These are phyloP conservation scores for Blastocystis hominis DNA, from an alignment of 352 stramenopile genomes.

Conservation along the genomic window DNA sequence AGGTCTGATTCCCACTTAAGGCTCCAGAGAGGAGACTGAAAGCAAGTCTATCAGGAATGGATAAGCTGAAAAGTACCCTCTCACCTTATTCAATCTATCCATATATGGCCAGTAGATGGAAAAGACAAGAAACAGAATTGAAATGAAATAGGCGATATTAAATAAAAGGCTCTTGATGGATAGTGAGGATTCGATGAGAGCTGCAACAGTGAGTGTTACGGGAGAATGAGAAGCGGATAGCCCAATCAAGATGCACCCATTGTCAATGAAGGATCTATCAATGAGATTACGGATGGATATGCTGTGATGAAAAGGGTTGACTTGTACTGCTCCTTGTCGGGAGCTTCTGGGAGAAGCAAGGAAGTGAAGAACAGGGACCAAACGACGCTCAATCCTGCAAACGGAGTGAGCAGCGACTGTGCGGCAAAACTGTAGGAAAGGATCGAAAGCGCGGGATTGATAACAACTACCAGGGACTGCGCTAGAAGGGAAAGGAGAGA, in stretches of 20 bases:
- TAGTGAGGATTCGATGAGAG: not conserved
- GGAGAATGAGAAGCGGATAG: slow-evolving; percentile 11
- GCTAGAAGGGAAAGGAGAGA: not conserved
- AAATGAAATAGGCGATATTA: not conserved
- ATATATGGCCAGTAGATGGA: not conserved
- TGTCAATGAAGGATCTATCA: slow-evolving; percentile 28
- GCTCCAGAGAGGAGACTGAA: not conserved
- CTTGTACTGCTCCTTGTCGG: not conserved
- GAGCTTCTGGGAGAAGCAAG: not conserved
- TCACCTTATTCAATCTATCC: not conserved
- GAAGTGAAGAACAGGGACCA: slow-evolving; percentile 37
- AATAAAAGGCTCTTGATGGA: not conserved
- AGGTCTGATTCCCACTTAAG: slow-evolving; percentile 47
- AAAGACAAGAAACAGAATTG: not conserved
- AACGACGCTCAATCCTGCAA: slow-evolving; percentile 35
- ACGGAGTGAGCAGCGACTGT: slow-evolving; percentile 32
- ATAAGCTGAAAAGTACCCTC: not conserved
- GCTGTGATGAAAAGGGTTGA: slow-evolving; percentile 39
- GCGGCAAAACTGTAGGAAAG: slow-evolving; percentile 44
- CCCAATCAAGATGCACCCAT: slow-evolving; percentile 16
- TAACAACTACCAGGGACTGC: slow-evolving; percentile 16
- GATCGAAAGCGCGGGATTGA: slow-evolving; percentile 23
- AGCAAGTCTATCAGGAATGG: slow-evolving; percentile 2
- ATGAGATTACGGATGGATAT: not conserved
- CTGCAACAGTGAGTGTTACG: not conserved